Evolutionary conservation across 441 rosid species (phyloP).

Genomic region (Daphne laureola): DNA sequence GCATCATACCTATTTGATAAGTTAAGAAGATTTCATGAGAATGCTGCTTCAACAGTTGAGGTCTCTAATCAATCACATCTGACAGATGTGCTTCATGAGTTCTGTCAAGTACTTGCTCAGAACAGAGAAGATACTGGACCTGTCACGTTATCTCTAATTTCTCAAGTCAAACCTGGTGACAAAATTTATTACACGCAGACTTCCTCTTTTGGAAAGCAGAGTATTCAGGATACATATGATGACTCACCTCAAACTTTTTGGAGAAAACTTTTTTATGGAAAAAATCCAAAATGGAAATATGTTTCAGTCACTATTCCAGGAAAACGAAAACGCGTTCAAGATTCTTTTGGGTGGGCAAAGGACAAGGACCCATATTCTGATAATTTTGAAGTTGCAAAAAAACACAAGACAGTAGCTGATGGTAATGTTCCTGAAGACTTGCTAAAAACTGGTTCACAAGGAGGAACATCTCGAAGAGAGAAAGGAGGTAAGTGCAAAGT

Average conservation of each 20-base stretch:
- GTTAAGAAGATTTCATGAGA: slow-evolving; percentile 29
- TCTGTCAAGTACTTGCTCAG: slow-evolving; percentile 17
- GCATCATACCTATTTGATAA: slow-evolving; percentile 27
- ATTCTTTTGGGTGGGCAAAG: slow-evolving; percentile 19
- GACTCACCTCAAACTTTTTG: slow-evolving; percentile 22
- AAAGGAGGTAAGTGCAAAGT: no score
- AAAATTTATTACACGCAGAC: slow-evolving; percentile 13
- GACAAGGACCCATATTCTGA: slow-evolving; percentile 19
- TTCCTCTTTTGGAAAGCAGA: slow-evolving; percentile 25
- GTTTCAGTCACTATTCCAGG: slow-evolving; percentile 44
- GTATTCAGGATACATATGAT: slow-evolving; percentile 8
- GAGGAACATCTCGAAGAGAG: slow-evolving; percentile 4
- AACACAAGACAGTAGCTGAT: slow-evolving; percentile 41
- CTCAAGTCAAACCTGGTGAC: slow-evolving; percentile 20
- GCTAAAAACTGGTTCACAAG: slow-evolving; percentile 15
- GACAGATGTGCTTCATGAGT: slow-evolving; percentile 25
- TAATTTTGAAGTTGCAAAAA: slow-evolving; percentile 36
- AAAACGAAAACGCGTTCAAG: slow-evolving; percentile 52
- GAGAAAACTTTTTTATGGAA: slow-evolving; percentile 28
- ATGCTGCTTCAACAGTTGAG: slow-evolving; percentile 9
- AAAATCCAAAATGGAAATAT: slow-evolving; percentile 66
- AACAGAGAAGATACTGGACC: slow-evolving; percentile 9
- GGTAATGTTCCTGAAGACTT: slow-evolving; percentile 23
- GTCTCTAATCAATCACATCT: slow-evolving; percentile 21
- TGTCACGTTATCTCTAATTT: slow-evolving; percentile 15